Conservation (phyloP, 495 filamentous ascomycete genomes). For the Trichocladium antarcticum region DNA sequence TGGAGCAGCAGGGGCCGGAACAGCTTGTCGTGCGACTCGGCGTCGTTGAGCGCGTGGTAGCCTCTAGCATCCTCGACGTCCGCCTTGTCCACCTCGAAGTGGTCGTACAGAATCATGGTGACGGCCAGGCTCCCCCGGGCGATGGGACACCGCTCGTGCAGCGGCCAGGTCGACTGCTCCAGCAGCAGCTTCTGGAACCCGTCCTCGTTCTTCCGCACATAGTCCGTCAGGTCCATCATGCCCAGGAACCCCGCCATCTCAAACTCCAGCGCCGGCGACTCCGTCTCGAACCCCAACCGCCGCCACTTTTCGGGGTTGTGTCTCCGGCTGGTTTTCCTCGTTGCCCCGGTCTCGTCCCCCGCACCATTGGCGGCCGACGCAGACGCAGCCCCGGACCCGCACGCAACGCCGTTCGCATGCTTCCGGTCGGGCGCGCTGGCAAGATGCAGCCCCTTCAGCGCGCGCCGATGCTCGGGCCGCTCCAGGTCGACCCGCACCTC, state of each 20-base stretch:
- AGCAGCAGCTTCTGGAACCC: conserved; percentile 82
- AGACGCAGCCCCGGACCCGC: conserved; percentile 4
- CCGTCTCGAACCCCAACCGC: conserved; percentile 81
- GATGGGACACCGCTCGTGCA: conserved; percentile 71
- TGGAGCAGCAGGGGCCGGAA: conserved; percentile 85
- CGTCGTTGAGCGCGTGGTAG: conserved; percentile 66
- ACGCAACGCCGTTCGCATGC: conserved; percentile 25
- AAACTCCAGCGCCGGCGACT: conserved; percentile 77
- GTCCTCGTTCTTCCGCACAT: conserved; percentile 80
- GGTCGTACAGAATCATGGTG: conserved; percentile 81
- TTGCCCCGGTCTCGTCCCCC: conserved; percentile 19
- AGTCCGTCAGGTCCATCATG: conserved; percentile 96
- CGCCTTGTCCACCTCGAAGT: conserved; percentile 87
- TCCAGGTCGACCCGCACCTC: conserved; percentile 76
- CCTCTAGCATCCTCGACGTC: conserved; percentile 70
- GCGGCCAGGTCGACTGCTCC: conserved; percentile 69
- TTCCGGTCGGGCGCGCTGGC: conserved; percentile 62
- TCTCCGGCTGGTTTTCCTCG: conserved; percentile 46
- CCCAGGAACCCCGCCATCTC: conserved; percentile 78
- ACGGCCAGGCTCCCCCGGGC: conserved; percentile 79
- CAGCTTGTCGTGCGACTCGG: conserved; percentile 68
- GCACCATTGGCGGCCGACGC: neutral
- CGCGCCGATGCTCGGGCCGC: conserved; percentile 76
- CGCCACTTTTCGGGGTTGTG: conserved; percentile 93
- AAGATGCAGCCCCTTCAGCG: conserved; percentile 71